Base-by-base conservation (phyloP, 768 basidiomycete genomes). In the Terana coerulea region DNA sequence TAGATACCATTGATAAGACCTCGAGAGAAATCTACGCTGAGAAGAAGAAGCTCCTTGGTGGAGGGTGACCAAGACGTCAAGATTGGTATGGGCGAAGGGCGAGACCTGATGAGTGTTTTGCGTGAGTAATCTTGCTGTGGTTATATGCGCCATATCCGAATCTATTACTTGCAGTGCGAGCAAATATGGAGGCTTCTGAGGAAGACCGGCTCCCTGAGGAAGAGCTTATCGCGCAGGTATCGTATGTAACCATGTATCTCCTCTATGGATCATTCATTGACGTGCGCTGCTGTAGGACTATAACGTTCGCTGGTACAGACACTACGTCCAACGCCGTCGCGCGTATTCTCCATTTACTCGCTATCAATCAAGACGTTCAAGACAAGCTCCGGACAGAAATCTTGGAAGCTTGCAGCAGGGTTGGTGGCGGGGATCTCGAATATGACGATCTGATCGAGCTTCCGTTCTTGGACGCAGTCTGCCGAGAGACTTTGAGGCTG, bases 301-400 rank as follows among this genome's bases (percentile, higher is more conserved):
- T 65, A 46, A 36, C 56, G 24, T 58, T 61, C 39, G 58, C 60
- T 19, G 61, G 56, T 6, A 55, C 57, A 31, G 64, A 67, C 47
- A 68, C 65, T 4, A 65, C 65, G 11, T 61, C 67, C 5, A 61
- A 52, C 36, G 54, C 63, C n/a, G 54, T 68, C 25, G 57, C 60
- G 9, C 61, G 65, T 8, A 54, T 63, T 25, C 36, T 67, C 3
- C 51, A 64, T 30, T 39, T 60, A 12, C 59, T 68, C 11, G 47
- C 63, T 3, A 24, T 50, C 37, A 53, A 65, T 47, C 59, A 55
- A 2, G 60, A 62, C 14, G 55, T 54, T 5, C 67, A 68, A 43
- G 57, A 56, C 7, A 61, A 54, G 17, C 55, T 67, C 8, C 54
- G 67, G 15, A 54, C 49, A 8, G 67, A 68, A 51, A 53, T 67